Base-by-base conservation (phyloP, 352 stramenopile genomes). In the Phytophthora pini region DNA sequence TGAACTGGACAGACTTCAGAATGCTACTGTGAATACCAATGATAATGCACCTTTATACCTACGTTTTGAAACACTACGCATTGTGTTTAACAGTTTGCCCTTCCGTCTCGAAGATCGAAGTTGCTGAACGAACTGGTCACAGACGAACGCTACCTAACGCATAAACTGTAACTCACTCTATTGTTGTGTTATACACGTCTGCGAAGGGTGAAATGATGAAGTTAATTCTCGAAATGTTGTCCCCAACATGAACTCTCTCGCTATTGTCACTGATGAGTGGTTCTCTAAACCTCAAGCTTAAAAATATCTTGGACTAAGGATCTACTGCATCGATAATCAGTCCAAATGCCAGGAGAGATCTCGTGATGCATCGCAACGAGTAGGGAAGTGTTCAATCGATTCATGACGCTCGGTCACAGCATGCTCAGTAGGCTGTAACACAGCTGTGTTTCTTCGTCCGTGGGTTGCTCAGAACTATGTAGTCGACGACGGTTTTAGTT, bases 81-180 rank as follows among this genome's bases (percentile, higher is more conserved):
- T 65, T 9, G 24, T 65, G 2, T 46, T 47, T 26, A 58, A 53
- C 40, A 59, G 47, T 11, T 24, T 58, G 15, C 57, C 56, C 5
- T 36, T 52, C 10, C 1, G 15, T 3, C 5, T 56, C 10, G 46
- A 24, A 9, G 45, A 65, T 50, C 56, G 1, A 50, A 13, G 22
- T 22, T 57, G 12, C 31, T 41, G 5, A 1, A 29, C 11, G 56
- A 45, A 6, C 26, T 57, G 2, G 47, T 65, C 15, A 3, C 43
- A 11, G 29, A 45, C 3, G 36, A 52, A 6, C 34, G 26, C 9
- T 41, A 46, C 22, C 17, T 20, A 20, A 20, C 46, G 27, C 2
- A 34, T 17, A 13, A 38, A 17, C 15, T 44, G 56, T 36, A 65
- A 65, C 20, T 6, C 13, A 51, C 11, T 11, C 56, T 17, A 52